phyloP scores from a whole-genome alignment of 2,329 filamentous ascomycete genomes.

The Sarocladium kiliense region DNA sequence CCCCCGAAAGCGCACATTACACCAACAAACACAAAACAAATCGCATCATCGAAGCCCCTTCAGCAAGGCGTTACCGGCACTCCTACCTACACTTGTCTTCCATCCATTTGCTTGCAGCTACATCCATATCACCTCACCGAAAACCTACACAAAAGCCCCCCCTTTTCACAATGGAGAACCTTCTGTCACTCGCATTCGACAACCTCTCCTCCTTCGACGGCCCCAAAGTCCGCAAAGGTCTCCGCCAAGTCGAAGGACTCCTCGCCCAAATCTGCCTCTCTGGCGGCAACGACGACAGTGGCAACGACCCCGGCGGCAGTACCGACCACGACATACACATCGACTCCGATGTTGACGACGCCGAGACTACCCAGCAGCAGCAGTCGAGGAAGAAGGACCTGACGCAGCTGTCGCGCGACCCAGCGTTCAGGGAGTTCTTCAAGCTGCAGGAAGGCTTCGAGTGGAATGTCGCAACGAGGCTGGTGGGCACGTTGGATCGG shows the following conservation, averaged over 20 bases:
- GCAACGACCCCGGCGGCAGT: neutral
- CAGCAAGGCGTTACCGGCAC: conserved; percentile 4
- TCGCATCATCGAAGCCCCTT: neutral
- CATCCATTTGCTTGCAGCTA: conserved; percentile 12
- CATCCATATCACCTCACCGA: no score
- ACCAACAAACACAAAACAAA: neutral
- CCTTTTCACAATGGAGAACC: conserved; percentile 71
- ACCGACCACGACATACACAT: conserved; percentile 5
- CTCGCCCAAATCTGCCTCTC: conserved; percentile 92
- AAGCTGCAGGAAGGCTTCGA: conserved; percentile 95
- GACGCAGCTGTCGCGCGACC: conserved; percentile 68
- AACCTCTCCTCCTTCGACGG: conserved; percentile 91
- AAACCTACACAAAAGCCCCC: neutral
- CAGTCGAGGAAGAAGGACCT: conserved; percentile 54
- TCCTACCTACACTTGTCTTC: conserved; percentile 10
- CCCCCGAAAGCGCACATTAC: neutral
- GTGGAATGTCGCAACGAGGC: conserved; percentile 88
- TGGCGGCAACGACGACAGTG: conserved; percentile 28
- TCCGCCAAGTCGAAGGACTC: conserved; percentile 89
- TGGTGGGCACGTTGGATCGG: conserved; percentile 80
- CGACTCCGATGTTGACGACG: conserved; percentile 17
- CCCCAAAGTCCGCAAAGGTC: conserved; percentile 84
- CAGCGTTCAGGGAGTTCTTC: conserved; percentile 92
- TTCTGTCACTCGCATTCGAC: conserved; percentile 90
- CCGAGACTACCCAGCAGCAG: conserved; percentile 26